These are phyloP conservation scores for Hymenoscyphus scutula DNA, from an alignment of 2,329 filamentous ascomycete species.

Conservation along the genomic window DNA sequence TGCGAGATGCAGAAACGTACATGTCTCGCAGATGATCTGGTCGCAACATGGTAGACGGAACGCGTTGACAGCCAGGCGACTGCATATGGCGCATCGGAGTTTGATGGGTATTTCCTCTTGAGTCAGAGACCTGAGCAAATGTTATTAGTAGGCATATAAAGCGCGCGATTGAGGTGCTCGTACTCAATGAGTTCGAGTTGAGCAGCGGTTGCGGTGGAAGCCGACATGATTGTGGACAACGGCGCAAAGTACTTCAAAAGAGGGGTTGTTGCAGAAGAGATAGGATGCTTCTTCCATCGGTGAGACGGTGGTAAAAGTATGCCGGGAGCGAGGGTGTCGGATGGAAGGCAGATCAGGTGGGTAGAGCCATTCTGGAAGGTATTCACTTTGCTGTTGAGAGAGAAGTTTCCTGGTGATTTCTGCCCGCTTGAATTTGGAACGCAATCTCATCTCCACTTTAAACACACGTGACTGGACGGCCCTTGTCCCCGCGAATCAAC, in stretches of 20 bases:
- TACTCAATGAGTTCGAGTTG: slow-evolving; percentile 38
- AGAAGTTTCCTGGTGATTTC: slow-evolving; percentile 2
- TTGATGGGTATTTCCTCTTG: slow-evolving; percentile 89
- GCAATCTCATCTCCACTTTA: background rate
- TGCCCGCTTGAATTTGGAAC: too few relatives aligned
- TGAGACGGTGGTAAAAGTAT: background rate
- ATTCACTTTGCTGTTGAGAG: background rate
- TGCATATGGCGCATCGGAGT: slow-evolving; percentile 91
- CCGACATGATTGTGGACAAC: slow-evolving; percentile 28
- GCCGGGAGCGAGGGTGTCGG: background rate
- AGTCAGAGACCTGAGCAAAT: slow-evolving; percentile 31
- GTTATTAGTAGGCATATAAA: slow-evolving; percentile 17
- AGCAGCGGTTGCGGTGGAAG: slow-evolving; percentile 30
- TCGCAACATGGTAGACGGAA: slow-evolving; percentile 94
- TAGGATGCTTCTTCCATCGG: slow-evolving; percentile 11
- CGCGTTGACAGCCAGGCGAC: slow-evolving; percentile 84
- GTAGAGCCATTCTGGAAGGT: background rate
- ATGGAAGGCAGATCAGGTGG: background rate
- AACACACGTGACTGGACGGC: background rate
- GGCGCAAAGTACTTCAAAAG: slow-evolving; percentile 7
- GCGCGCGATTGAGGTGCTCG: slow-evolving; percentile 11
- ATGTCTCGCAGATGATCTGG: slow-evolving; percentile 86
- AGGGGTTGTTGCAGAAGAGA: slow-evolving; percentile 5
- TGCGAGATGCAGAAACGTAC: slow-evolving; percentile 46
- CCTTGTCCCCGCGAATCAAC: too few relatives aligned